Evolutionary conservation across 176 grass and related monocot genomes (phyloP).

Genomic region (Aegilops tauschii): DNA sequence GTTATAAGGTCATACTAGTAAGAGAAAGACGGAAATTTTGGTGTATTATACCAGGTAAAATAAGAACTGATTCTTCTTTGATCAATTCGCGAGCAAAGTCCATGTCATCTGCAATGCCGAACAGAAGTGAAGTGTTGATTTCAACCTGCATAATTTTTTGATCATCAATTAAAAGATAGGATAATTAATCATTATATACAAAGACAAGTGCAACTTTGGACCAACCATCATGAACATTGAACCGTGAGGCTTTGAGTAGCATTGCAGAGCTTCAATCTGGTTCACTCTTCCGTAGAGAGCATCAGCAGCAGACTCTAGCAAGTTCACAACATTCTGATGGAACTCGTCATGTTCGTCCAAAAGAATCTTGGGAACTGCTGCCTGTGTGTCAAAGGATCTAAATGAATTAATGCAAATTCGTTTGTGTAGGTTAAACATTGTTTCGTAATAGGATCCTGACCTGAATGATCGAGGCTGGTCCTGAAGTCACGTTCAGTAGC

Average conservation of each 20-base stretch:
- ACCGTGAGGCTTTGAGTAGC: slow-evolving; percentile 69
- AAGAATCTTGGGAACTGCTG: slow-evolving; percentile 64
- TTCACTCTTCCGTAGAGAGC: slow-evolving; percentile 51
- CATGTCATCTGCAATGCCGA: slow-evolving; percentile 64
- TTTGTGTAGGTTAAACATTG: not conserved
- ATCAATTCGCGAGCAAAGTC: slow-evolving; percentile 79
- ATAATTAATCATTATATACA: not conserved
- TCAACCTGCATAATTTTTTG: slow-evolving; percentile 57
- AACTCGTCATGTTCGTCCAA: slow-evolving; percentile 59
- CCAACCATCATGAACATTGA: slow-evolving; percentile 98
- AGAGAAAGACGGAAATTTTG: not conserved
- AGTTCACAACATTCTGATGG: slow-evolving; percentile 44
- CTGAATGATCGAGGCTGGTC: slow-evolving; percentile 82
- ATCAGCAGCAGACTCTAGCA: slow-evolving; percentile 66
- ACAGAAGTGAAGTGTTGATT: slow-evolving; percentile 60
- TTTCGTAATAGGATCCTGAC: slow-evolving; percentile 4
- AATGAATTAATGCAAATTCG: not conserved
- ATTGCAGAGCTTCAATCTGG: slow-evolving; percentile 60
- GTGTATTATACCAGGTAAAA: slow-evolving; percentile 63
- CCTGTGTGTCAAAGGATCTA: slow-evolving; percentile 34
- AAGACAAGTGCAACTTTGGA: not conserved
- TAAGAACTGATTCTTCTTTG: slow-evolving; percentile 84
- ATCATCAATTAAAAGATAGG: not conserved
- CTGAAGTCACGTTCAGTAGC: slow-evolving; percentile 78
- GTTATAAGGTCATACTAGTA: not conserved